Evolutionary conservation across 257 asterid species (phyloP), one percentile per base, ranked within the genome.

Genomic region (Solanum chilense): DNA sequence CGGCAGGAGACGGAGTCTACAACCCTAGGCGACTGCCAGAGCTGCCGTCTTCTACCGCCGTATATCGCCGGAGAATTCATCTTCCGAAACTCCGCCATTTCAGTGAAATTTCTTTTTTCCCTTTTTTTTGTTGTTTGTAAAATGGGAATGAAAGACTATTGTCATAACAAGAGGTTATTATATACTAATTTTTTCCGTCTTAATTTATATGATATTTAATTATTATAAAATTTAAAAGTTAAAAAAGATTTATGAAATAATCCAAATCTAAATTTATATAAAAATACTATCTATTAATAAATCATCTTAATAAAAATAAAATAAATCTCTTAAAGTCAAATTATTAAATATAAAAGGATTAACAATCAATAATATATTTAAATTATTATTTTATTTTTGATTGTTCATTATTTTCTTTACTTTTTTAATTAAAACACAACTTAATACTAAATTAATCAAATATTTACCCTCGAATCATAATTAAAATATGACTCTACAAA

Each of bases 1-100:
- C 95, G 87, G 94, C 97, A 94, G 5, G 97, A 93, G 31, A 88
- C 87, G 68, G 94, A 87, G 76, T 95, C 95, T 85, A 90, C 94
- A 88, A 92, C 93, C 93, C 88, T 66, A 12, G 90, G 86, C 3
- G 86, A 90, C 89, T 41, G 88, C 90, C 87, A 88, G 23, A 78
- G 88, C 86, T 35, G 84, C 91, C 88, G 84, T 56, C 92, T 90
- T 45, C 93, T 91, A 60, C 92, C 92, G 76, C 81, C 78, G 73
- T 88, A 31, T 10, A 91, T 35, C 29, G 66, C 88, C 69, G 29
- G 84, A 78, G 42, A 44, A 78, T 45, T 49, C 12, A 37, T 37
- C 77, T 85, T 80, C 60, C 60, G 23, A 21, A 83, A 70, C 52
- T 85, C 88, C 16, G 27, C 29, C 80, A 71, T 33, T 9, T 1